Percentiles rank a stretch among this genome's conserved stretches.
Conservation (phyloP, 805 yeast genomes). For the Candida odintsovae region DNA sequence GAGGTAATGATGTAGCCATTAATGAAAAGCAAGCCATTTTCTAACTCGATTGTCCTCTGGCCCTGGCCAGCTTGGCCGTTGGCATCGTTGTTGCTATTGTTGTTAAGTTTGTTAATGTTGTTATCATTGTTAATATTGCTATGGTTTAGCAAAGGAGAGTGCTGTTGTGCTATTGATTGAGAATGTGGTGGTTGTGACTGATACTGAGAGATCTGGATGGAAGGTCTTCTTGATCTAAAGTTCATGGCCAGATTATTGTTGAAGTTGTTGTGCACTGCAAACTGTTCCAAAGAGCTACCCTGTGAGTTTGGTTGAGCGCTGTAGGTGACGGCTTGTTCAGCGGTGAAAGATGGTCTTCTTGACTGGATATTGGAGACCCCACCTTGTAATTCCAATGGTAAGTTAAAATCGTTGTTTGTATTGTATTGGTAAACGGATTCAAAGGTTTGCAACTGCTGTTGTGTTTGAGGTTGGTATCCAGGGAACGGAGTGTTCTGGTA, state of each 20-base stretch:
- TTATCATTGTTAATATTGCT: neutral
- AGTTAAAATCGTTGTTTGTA: slow-evolving; percentile 11
- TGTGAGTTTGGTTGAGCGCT: slow-evolving; percentile 7
- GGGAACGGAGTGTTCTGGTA: slow-evolving; percentile 3
- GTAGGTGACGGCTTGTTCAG: slow-evolving; percentile 31
- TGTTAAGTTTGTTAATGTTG: neutral
- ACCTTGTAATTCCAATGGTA: slow-evolving; percentile 59
- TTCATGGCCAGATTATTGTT: slow-evolving; percentile 11
- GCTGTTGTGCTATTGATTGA: slow-evolving; percentile 11
- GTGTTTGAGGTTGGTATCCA: neutral
- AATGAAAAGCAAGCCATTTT: slow-evolving; percentile 56
- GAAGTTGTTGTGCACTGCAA: slow-evolving; percentile 11
- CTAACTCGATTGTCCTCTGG: slow-evolving; percentile 32
- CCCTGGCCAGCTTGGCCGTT: neutral
- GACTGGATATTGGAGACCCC: slow-evolving; percentile 57
- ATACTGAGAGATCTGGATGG: slow-evolving; percentile 14
- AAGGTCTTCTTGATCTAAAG: slow-evolving; percentile 23
- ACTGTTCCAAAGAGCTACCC: slow-evolving; percentile 8
- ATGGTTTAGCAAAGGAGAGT: neutral
- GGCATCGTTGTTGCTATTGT: neutral
- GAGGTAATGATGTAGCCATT: slow-evolving; percentile 57
- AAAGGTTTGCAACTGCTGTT: neutral
- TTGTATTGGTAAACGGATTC: slow-evolving; percentile 4
- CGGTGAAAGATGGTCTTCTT: slow-evolving; percentile 71
- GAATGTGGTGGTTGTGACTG: slow-evolving; percentile 11